Conservation (phyloP, 345 rosid species). For the Lepidium sativum region DNA sequence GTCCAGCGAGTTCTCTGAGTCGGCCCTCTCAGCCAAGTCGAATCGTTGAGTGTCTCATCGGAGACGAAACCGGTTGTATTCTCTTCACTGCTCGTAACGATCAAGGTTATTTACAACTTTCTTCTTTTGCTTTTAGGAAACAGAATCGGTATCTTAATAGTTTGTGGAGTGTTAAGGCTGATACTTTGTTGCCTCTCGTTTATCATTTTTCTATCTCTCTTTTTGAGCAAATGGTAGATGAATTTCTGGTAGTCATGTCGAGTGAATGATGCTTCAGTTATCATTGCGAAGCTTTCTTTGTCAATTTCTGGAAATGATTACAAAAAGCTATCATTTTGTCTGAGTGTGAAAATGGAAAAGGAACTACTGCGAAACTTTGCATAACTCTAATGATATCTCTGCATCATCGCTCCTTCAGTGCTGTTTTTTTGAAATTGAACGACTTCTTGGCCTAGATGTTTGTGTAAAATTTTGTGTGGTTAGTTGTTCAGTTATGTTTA, state of each 20-base stretch:
- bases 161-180: neutral
- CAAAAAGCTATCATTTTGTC: neutral
- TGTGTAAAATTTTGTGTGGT: neutral
- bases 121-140: neutral
- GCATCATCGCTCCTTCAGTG: neutral
- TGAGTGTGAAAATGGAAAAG: neutral
- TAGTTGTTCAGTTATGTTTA: neutral
- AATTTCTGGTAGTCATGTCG: neutral
- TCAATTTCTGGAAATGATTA: neutral
- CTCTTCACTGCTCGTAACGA: conserved; percentile 89
- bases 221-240: neutral
- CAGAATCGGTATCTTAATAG: neutral
- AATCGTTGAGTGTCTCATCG: conserved; percentile 73
- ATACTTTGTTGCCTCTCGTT: neutral
- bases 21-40: conserved; percentile 49
- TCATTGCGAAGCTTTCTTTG: neutral
- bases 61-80: conserved; percentile 68
- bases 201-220: neutral
- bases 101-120: conserved; percentile 40
- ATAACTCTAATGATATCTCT: neutral
- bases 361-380: neutral
- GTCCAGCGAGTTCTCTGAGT: conserved; percentile 37
- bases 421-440: neutral
- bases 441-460: neutral
- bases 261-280: neutral